Conservation (phyloP, 768 basidiomycete genomes). For the Suillus tomentosus region DNA sequence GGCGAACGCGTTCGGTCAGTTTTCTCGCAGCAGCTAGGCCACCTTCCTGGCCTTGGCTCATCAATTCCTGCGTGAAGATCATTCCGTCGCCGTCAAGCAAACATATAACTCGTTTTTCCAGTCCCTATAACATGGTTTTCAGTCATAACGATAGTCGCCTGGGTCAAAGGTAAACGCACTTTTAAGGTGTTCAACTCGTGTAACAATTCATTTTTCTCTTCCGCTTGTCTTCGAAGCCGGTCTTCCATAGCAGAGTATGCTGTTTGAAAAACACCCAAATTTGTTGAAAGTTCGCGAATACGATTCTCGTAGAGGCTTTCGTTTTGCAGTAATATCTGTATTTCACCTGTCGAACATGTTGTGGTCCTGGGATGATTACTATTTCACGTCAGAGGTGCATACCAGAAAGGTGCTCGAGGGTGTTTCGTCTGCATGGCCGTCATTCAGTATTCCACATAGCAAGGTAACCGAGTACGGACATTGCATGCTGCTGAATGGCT, state of each 20-base stretch:
- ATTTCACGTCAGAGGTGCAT: conserved; percentile 4
- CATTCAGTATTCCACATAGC: neutral
- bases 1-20: conserved; percentile 38
- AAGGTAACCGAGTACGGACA: conserved; percentile 1
- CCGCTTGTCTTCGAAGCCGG: conserved; percentile 20
- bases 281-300: conserved; percentile 29
- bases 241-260: conserved; percentile 29
- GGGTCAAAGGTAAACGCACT: conserved; percentile 17
- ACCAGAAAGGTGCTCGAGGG: conserved; percentile 9
- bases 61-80: conserved; percentile 57
- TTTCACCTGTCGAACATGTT: conserved; percentile 27
- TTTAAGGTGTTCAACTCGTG: conserved; percentile 32
- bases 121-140: conserved; percentile 19
- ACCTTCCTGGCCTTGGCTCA: conserved; percentile 56
- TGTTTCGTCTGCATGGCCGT: conserved; percentile 2
- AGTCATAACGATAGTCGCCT: conserved; percentile 6
- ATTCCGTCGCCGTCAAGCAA: conserved; percentile 67
- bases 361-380: neutral
- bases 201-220: conserved; percentile 18
- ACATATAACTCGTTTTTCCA: conserved; percentile 41
- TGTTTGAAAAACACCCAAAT: conserved; percentile 24
- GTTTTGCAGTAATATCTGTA: conserved; percentile 27
- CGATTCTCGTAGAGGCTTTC: conserved; percentile 24
- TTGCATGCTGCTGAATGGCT: neutral
- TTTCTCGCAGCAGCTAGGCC: conserved; percentile 57